These are phyloP conservation scores for Paratrypanosoma confusum DNA, from an alignment of 208 protist genomes.

Conservation along the genomic window DNA sequence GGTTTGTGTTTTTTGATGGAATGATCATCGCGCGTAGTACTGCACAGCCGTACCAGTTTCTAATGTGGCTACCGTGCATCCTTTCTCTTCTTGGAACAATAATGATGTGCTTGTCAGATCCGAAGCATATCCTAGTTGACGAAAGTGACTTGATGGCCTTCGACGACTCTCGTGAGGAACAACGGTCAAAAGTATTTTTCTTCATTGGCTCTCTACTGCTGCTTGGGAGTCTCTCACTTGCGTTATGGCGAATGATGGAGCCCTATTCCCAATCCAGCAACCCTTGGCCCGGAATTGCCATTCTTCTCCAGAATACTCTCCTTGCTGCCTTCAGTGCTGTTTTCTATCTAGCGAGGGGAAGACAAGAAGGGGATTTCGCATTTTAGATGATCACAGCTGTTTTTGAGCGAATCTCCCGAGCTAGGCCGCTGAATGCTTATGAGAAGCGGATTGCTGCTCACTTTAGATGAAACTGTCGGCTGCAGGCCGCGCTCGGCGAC, in stretches of 20 bases:
- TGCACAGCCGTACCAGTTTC: constrained; percentile 42
- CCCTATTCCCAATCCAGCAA: constrained; percentile 20
- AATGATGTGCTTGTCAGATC: constrained; percentile 35
- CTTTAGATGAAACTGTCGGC: not conserved
- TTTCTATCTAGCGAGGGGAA: constrained; percentile 10
- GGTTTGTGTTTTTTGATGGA: constrained; percentile 50
- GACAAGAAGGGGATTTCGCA: constrained; percentile 6
- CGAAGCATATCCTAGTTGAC: constrained; percentile 16
- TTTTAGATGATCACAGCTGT: no score
- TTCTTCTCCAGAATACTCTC: constrained; percentile 33
- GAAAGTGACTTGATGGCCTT: constrained; percentile 16
- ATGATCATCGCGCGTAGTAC: constrained; percentile 27
- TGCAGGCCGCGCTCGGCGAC: no score
- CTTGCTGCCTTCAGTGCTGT: constrained; percentile 9
- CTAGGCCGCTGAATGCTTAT: not conserved
- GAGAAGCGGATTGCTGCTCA: not conserved
- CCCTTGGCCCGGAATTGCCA: constrained; percentile 33
- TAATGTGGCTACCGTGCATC: constrained; percentile 50
- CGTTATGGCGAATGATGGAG: constrained; percentile 47
- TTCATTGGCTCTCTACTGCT: constrained; percentile 38
- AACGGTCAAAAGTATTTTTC: constrained; percentile 39
- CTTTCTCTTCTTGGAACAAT: constrained; percentile 32
- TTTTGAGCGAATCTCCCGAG: no score
- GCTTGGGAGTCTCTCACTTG: constrained; percentile 30
- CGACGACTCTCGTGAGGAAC: constrained; percentile 14